phyloP scores from a whole-genome alignment of 1,284 basidiomycete genomes.

The Cryptococcus wingfieldii region DNA sequence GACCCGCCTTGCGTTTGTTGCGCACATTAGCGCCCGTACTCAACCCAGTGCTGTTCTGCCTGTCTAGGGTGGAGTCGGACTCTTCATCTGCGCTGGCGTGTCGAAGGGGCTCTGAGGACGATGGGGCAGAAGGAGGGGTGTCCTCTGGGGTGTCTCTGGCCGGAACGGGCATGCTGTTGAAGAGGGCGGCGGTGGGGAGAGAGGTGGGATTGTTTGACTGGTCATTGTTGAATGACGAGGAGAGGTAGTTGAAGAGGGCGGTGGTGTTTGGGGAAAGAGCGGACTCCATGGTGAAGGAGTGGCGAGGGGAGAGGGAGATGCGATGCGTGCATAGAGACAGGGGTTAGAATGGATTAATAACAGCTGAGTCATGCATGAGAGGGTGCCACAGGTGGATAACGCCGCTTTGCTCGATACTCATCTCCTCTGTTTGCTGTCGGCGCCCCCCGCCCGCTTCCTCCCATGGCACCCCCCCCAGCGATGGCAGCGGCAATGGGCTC shows the following conservation, averaged over 20 bases:
- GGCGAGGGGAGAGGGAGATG: not conserved
- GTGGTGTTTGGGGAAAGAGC: constrained; percentile 42
- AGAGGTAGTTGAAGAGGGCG: constrained; percentile 40
- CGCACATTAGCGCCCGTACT: not conserved
- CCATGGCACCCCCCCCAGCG: too few species aligned
- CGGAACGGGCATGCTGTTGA: constrained; percentile 31
- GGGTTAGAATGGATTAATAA: too few species aligned
- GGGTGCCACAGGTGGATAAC: too few species aligned
- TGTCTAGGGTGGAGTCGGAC: constrained; percentile 3
- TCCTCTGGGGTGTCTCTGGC: constrained; percentile 39
- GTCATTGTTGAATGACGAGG: constrained; percentile 7
- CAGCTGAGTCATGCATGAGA: too few species aligned
- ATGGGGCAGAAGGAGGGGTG: constrained; percentile 27
- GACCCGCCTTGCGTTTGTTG: constrained; percentile 39
- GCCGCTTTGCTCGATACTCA: too few species aligned
- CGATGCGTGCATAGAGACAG: too few species aligned
- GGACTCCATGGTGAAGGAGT: constrained; percentile 20
- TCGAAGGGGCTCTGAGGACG: not conserved
- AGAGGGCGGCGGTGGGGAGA: constrained; percentile 40
- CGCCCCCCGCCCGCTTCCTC: too few species aligned
- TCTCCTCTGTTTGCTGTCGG: too few species aligned
- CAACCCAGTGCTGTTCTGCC: not conserved
- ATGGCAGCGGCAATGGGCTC: constrained; percentile 9
- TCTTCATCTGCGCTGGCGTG: constrained; percentile 10
- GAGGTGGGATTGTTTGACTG: constrained; percentile 18